Conservation (phyloP, 106 monocot species). For the Platanthera guangdongensis region DNA sequence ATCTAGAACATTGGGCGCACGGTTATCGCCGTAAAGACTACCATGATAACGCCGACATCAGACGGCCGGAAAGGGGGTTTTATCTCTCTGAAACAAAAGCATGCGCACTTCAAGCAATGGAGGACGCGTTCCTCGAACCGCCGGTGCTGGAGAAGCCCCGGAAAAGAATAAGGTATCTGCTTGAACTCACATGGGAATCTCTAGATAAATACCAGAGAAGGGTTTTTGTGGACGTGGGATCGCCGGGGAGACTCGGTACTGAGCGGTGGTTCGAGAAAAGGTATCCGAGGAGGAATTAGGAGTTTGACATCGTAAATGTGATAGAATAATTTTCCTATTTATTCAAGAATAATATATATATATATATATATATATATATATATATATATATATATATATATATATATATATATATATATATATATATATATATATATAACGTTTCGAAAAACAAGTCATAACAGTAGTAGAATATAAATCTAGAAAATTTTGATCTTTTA, state of each 20-base stretch:
- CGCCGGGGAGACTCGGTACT: neutral
- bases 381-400: too few relatives aligned
- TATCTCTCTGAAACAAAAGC: constrained; percentile 18
- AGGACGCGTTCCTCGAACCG: constrained; percentile 25
- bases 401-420: too few relatives aligned
- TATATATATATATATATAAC: too few relatives aligned
- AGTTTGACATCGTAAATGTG: constrained; percentile 33
- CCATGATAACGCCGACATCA: neutral
- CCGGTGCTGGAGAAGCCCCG: constrained; percentile 1
- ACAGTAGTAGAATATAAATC: too few relatives aligned
- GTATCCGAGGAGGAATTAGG: constrained; percentile 20
- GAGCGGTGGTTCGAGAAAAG: constrained; percentile 19
- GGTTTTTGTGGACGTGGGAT: constrained; percentile 33
- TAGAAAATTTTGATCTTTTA: too few relatives aligned
- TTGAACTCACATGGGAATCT: constrained; percentile 24
- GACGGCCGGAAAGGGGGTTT: constrained; percentile 18
- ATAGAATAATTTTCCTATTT: too few relatives aligned
- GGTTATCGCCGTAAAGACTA: constrained; percentile 5
- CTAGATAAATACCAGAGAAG: constrained; percentile 19
- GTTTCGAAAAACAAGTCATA: too few relatives aligned
- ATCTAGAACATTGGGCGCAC: constrained; percentile 1
- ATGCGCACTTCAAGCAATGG: constrained; percentile 18
- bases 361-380: too few relatives aligned
- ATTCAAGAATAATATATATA: too few relatives aligned
- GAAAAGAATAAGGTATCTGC: constrained; percentile 18